phyloP scores from a whole-genome alignment of 2,329 filamentous ascomycete genomes.

The Teratosphaeria nubilosa region DNA sequence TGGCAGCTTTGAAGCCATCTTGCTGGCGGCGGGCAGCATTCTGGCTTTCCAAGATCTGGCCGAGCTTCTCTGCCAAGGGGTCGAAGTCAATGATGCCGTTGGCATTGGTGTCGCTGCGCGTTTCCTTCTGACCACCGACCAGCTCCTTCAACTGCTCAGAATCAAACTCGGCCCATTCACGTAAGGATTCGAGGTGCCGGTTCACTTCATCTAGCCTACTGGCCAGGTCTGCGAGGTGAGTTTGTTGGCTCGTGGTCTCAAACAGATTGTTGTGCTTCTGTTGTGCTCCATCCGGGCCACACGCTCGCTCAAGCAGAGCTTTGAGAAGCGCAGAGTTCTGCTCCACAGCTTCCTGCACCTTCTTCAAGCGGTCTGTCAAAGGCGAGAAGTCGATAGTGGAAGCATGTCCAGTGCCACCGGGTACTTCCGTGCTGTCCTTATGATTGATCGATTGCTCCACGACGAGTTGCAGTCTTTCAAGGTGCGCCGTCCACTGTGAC shows the following conservation, averaged over 20 bases:
- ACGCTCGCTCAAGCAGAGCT: constrained; percentile 9
- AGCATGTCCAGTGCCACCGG: neutral
- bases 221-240: neutral
- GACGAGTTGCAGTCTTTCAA: constrained; percentile 19
- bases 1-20: neutral
- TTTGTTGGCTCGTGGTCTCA: too few species aligned
- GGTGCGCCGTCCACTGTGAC: constrained; percentile 16
- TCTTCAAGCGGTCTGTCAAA: constrained; percentile 12
- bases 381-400: constrained; percentile 13
- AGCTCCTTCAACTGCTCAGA: constrained; percentile 12
- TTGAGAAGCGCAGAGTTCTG: constrained; percentile 16
- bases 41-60: constrained; percentile 10
- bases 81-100: constrained; percentile 11
- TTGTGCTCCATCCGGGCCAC: neutral
- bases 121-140: constrained; percentile 13
- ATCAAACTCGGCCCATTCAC: constrained; percentile 8
- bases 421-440: constrained; percentile 8
- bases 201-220: constrained; percentile 6
- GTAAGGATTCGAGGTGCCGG: constrained; percentile 5
- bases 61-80: constrained; percentile 12
- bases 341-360: constrained; percentile 18
- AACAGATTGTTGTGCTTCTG: neutral
- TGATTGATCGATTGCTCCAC: constrained; percentile 13
- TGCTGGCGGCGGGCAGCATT: neutral
- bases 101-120: constrained; percentile 6